These are phyloP conservation scores for Kockovaella imperatae DNA, from an alignment of 768 basidiomycete genomes.

Conservation along the genomic window DNA sequence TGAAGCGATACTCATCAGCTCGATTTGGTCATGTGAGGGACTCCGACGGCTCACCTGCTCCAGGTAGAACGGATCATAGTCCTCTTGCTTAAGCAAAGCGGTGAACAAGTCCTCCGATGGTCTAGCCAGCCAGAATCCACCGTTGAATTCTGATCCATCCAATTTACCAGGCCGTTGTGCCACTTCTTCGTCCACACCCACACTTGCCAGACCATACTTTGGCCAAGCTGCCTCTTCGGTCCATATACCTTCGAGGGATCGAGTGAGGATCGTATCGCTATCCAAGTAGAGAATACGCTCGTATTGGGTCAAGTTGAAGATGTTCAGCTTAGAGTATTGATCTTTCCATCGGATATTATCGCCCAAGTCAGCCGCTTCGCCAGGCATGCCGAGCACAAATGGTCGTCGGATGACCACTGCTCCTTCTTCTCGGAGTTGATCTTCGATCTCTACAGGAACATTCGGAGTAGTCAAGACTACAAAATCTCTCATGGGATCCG, in stretches of 20 bases:
- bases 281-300: conserved; percentile 13
- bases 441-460: conserved; percentile 3
- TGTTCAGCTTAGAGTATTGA: conserved; percentile 17
- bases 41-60: too few relatives aligned
- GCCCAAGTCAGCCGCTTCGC: not conserved
- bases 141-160: too few relatives aligned
- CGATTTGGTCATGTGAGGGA: too few relatives aligned
- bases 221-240: conserved; percentile 1
- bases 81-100: too few relatives aligned
- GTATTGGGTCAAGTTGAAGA: conserved; percentile 21
- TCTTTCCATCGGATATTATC: conserved; percentile 15
- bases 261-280: conserved; percentile 8
- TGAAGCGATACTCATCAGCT: too few relatives aligned
- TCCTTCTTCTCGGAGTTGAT: conserved; percentile 11
- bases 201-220: conserved; percentile 3
- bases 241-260: conserved; percentile 19
- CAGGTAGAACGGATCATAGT: too few relatives aligned
- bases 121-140: too few relatives aligned
- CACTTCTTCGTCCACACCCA: too few relatives aligned
- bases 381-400: conserved; percentile 14
- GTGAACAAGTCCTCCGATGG: too few relatives aligned
- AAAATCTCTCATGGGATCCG: conserved; percentile 10
- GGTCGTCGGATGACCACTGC: conserved; percentile 6
- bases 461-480: conserved; percentile 16
- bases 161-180: too few relatives aligned